phyloP scores from a whole-genome alignment of 1,139 yeast species.

The Nakaseomyces sp. region DNA sequence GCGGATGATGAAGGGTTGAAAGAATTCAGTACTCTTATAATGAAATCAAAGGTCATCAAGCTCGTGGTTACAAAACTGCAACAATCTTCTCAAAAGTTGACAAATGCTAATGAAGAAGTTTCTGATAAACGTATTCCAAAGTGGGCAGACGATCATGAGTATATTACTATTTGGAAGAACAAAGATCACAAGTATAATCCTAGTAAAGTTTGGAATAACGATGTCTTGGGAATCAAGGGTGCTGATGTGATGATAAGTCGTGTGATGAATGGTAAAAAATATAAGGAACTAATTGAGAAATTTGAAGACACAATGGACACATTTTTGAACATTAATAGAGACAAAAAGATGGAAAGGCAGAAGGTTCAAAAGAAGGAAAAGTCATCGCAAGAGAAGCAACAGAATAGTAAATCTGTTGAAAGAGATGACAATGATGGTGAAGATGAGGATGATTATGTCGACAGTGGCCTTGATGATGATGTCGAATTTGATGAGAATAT shows the following conservation, averaged over 20 bases:
- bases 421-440: constrained; percentile 21
- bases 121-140: constrained; percentile 11
- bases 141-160: constrained; percentile 27
- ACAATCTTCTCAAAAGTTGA: background rate
- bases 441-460: constrained; percentile 19
- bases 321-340: constrained; percentile 48
- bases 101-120: constrained; percentile 14
- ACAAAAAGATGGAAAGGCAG: constrained; percentile 25
- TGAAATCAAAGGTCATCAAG: constrained; percentile 31
- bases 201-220: constrained; percentile 41
- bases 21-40: constrained; percentile 21
- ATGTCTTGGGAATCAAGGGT: constrained; percentile 37
- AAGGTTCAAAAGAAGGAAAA: constrained; percentile 4
- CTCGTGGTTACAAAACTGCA: constrained; percentile 15
- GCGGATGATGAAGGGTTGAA: constrained; percentile 11
- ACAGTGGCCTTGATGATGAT: constrained; percentile 22
- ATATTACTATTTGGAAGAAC: constrained; percentile 22
- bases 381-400: constrained; percentile 13
- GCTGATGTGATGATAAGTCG: constrained; percentile 32
- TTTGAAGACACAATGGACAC: constrained; percentile 52
- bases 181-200: constrained; percentile 36
- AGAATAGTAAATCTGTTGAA: constrained; percentile 20
- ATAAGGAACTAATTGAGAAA: constrained; percentile 40
- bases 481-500: constrained; percentile 27
- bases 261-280: constrained; percentile 48